Evolutionary conservation across 306 rosid genomes (phyloP).

Genomic region (Glycine latifolia): DNA sequence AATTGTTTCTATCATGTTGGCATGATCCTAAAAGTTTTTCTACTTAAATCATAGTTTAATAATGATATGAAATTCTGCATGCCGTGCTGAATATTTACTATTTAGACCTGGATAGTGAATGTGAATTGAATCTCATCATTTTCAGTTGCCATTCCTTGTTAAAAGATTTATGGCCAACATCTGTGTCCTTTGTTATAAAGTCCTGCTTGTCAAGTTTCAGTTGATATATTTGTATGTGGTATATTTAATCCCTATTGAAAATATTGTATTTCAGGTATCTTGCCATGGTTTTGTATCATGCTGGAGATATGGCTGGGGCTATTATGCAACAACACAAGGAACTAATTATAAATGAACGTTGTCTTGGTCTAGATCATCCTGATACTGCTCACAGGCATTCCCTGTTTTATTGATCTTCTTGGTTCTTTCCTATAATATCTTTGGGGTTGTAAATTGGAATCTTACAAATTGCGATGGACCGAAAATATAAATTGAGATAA

Average conservation of each 20-base stretch:
- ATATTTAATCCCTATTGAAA: constrained; percentile 27
- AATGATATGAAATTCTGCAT: constrained; percentile 28
- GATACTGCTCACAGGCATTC: constrained; percentile 90
- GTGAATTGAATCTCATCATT: background rate
- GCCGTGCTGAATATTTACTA: background rate
- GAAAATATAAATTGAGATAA: constrained; percentile 4
- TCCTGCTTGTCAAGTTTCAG: constrained; percentile 6
- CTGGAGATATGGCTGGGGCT: constrained; percentile 91
- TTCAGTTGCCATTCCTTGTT: constrained; percentile 11
- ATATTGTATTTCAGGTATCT: constrained; percentile 72
- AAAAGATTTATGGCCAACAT: constrained; percentile 3
- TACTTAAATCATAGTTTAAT: constrained; percentile 8
- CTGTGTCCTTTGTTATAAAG: background rate
- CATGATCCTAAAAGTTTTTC: background rate
- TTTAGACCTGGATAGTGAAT: constrained; percentile 31
- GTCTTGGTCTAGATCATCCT: constrained; percentile 92
- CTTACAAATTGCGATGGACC: background rate
- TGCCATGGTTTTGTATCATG: constrained; percentile 89
- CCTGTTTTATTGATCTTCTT: constrained; percentile 30
- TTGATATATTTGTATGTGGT: background rate
- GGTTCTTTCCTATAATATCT: background rate
- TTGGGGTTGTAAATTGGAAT: background rate
- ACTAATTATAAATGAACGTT: constrained; percentile 84
- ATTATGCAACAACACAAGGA: constrained; percentile 82
- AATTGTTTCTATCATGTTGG: background rate